Percentiles rank a stretch among this genome's conserved stretches.
phyloP scores from a whole-genome alignment of 768 basidiomycete genomes.

The Dioszegia crocea region DNA sequence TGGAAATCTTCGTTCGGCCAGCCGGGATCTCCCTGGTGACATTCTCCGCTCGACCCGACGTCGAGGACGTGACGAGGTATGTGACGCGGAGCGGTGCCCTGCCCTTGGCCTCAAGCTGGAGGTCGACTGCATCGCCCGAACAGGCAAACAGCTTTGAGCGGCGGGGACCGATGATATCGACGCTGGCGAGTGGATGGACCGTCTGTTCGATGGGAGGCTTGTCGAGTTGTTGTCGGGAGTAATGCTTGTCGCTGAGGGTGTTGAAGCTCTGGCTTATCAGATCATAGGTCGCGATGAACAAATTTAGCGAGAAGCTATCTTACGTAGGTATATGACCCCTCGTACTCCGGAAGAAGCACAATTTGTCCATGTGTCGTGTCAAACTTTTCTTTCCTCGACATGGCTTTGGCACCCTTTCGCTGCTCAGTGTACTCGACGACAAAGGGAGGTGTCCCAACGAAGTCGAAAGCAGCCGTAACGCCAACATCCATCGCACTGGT shows the following conservation, averaged over 20 bases:
- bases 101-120: constrained; percentile 82
- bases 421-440: constrained; percentile 71
- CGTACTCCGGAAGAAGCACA: constrained; percentile 77
- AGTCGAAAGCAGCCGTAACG: constrained; percentile 75
- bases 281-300: neutral
- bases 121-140: constrained; percentile 66
- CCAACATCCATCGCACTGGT: constrained; percentile 65
- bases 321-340: constrained; percentile 80
- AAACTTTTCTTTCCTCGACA: constrained; percentile 54
- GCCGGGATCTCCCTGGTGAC: constrained; percentile 24
- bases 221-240: constrained; percentile 67
- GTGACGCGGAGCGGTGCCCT: constrained; percentile 86
- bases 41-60: constrained; percentile 18
- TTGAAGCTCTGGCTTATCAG: constrained; percentile 55
- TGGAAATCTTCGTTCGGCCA: constrained; percentile 66
- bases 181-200: constrained; percentile 74
- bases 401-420: constrained; percentile 56
- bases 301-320: neutral
- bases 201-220: constrained; percentile 76
- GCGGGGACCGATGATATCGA: constrained; percentile 26
- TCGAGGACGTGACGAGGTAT: constrained; percentile 49
- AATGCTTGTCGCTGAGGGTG: constrained; percentile 76
- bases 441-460: constrained; percentile 88
- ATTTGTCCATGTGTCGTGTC: constrained; percentile 70
- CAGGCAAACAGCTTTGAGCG: constrained; percentile 57